These are phyloP conservation scores for Hordeum marinum DNA, from an alignment of 176 grass and related monocot species.

Conservation along the genomic window DNA sequence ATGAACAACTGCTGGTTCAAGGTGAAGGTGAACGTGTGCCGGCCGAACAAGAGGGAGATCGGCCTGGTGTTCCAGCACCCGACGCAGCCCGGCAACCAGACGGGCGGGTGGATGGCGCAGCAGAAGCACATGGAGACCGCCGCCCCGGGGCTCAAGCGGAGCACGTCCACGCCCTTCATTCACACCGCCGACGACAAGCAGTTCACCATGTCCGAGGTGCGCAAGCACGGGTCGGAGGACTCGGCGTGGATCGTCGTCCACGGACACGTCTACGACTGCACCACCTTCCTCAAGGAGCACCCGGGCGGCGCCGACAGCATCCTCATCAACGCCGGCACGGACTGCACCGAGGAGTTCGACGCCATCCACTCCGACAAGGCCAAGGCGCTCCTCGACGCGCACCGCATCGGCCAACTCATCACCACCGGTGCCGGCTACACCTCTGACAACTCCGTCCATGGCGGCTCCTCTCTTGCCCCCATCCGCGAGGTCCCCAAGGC, in stretches of 20 bases:
- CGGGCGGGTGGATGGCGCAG: constrained; percentile 88
- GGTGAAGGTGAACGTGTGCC: constrained; percentile 82
- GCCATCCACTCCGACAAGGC: constrained; percentile 94
- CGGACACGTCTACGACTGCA: constrained; percentile 91
- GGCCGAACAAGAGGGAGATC: constrained; percentile 74
- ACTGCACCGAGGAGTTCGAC: constrained; percentile 99
- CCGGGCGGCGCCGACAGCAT: constrained; percentile 91
- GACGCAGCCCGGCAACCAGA: constrained; percentile 70
- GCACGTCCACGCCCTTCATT: constrained; percentile 67
- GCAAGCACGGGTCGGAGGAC: constrained; percentile 54
- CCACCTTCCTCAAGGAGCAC: constrained; percentile 77
- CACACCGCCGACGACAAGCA: constrained; percentile 41
- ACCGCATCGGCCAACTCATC: constrained; percentile 84
- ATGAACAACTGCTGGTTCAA: constrained; percentile 99
- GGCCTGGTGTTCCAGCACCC: constrained; percentile 89
- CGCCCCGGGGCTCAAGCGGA: constrained; percentile 58
- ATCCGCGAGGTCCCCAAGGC: constrained; percentile 47
- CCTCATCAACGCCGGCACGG: constrained; percentile 87
- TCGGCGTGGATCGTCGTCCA: constrained; percentile 92
- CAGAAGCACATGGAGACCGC: constrained; percentile 80
- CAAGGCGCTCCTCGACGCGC: constrained; percentile 67
- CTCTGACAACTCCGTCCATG: constrained; percentile 64
- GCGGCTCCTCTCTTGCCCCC: constrained; percentile 48
- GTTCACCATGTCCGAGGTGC: constrained; percentile 79
- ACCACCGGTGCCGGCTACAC: constrained; percentile 58